Base-by-base conservation (phyloP, 2,329 filamentous ascomycete species). In the Apiospora pterosperma region DNA sequence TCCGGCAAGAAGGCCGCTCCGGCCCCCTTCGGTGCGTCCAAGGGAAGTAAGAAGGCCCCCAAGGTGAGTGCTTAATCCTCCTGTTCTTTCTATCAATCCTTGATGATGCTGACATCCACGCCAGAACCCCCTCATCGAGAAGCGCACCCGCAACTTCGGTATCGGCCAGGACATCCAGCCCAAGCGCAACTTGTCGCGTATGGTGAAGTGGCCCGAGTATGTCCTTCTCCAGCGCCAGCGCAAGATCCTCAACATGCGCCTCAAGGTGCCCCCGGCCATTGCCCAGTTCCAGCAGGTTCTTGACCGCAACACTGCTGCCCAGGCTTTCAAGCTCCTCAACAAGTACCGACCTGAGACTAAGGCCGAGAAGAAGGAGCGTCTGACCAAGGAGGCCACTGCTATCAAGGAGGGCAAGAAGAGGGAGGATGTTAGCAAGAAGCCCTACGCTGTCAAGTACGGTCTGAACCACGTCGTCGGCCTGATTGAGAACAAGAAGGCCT, bases 281-380 rank as follows among this genome's bases (percentile, higher is more conserved):
- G 90, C 95, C 75, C 96, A 99, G 88, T 99, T 98, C 91, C 90
- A 93, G 86, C 92, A 95, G 83, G 93, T 96, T 75, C 92, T 98
- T 76, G 92, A 97, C 89, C 92, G 92, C 84, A 96, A 97, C 89
- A 92, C 95, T 73, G 96, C 96, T 74, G 92, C 93, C 76, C 95
- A 98, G 87, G 88, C 92, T 72, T 96, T 99, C 89, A 98, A 98
- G 90, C 91, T 99, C 79, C 92, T 99, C 80, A 97, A 97, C 92
- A 99, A 99, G 89, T 99, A 99, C 91, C 93, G 95, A 77, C 96
- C 96, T 74, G 96, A 99, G 89, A 96, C 92, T 83, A 98, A 97
- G 90, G 85, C 87, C 76, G 95, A 98, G 91, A 99, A 99, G 93
- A 99, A 98, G 90, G 96, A 99, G 88, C 93, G 96, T 85, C 88